Base-by-base conservation (phyloP, 1,284 basidiomycete species). In the Leccinum proliferum region DNA sequence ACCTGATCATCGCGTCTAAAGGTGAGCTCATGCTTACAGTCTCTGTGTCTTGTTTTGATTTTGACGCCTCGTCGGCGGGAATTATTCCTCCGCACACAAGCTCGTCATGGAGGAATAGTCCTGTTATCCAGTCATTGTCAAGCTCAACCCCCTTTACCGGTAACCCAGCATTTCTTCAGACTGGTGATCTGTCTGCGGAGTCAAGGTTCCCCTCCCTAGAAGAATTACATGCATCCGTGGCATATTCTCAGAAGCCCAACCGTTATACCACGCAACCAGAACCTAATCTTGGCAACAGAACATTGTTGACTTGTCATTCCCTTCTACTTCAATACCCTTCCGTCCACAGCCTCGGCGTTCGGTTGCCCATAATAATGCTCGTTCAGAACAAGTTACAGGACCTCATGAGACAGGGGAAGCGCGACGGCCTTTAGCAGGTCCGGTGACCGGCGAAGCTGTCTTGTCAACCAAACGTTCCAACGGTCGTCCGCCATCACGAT, bases 201-300 rank as follows among this genome's bases (percentile, higher is more conserved):
- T 80, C 83, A 55, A 80, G 89, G 58, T 93, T 90, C 73, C 90
- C 90, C 2, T 88, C 90, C 1, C 75, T 93, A 34, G 90, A 92
- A 70, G 88, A 91, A 67, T 77, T 92, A 11, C 88, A 93, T 73
- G 83, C 85, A 10, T 79, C 79, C n/a, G 86, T 88, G 64, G 61
- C 67, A 65, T 55, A 62, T 68, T 48, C 74, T 63, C 70, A 65
- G 37, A 69, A 63, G 57, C 25, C 65, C 59, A 55, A 66, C 64
- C 66, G 63, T 60, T 62, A 66, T 61, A 65, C 60, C 63, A 52
- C 62, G n/a, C 68, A 64, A 55, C 60, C 61, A 2, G 70, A 73
- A 43, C 29, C 57, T 6, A 59, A 60, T n/a, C 14, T 55, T 25
- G 58, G 60, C 56, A 64, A 62, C 8, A 66, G 56, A 67, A 53